A percentile compares a stretch with the other conserved stretches of the same genome.
Conservation (phyloP, 202 grass and related monocot species). For the Elaeis oleifera region DNA sequence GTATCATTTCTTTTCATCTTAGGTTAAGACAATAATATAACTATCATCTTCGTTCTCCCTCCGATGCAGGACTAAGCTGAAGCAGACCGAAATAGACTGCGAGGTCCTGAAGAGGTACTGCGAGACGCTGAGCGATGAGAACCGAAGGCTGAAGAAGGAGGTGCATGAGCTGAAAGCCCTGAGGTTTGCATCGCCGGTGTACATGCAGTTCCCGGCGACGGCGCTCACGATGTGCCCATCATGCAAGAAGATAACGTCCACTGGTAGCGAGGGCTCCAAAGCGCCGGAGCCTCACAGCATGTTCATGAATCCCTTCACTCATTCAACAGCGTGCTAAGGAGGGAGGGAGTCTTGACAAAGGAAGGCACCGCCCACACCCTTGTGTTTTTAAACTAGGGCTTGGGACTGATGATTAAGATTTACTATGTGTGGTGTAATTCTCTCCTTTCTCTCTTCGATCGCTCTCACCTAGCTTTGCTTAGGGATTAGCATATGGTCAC, state of each 20-base stretch:
- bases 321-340: conserved; percentile 2
- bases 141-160: conserved; percentile 32
- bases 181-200: conserved; percentile 2
- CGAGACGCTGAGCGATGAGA: conserved; percentile 39
- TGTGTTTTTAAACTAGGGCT: too few relatives aligned
- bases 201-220: conserved; percentile 15
- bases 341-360: too few relatives aligned
- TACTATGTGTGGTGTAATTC: too few relatives aligned
- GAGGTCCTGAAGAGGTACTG: conserved; percentile 43
- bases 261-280: neutral
- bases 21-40: too few relatives aligned
- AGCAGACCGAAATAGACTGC: conserved; percentile 59
- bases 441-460: too few relatives aligned
- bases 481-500: too few relatives aligned
- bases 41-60: too few relatives aligned
- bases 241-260: conserved; percentile 5
- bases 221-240: conserved; percentile 15
- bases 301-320: conserved; percentile 13
- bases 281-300: conserved; percentile 7
- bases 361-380: too few relatives aligned
- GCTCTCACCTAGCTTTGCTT: too few relatives aligned
- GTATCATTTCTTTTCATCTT: too few relatives aligned
- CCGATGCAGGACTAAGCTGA: conserved; percentile 40
- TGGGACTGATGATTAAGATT: too few relatives aligned
- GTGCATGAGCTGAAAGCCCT: conserved; percentile 16